phyloP scores from a whole-genome alignment of 1,284 basidiomycete genomes.

The Pseudozyma flocculosa region DNA sequence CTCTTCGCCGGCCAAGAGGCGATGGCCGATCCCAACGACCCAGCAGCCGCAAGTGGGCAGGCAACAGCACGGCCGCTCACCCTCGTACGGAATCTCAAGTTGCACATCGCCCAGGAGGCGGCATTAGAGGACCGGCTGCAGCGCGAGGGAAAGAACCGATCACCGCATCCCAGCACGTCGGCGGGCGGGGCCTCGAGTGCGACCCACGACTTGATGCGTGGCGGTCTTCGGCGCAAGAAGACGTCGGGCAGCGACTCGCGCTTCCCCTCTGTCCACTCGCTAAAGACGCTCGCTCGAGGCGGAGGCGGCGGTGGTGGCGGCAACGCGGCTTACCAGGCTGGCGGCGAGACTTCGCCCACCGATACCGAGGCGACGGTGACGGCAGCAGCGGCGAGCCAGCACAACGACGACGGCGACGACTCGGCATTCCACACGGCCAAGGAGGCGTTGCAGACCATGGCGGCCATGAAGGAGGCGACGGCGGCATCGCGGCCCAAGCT shows the following conservation, averaged over 20 bases:
- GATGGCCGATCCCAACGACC: too few relatives aligned
- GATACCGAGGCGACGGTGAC: background rate
- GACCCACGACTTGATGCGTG: too few relatives aligned
- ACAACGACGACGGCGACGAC: background rate
- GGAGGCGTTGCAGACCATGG: background rate
- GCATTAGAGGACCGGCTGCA: background rate
- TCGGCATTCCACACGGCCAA: background rate
- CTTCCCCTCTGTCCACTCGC: background rate
- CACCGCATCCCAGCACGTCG: background rate
- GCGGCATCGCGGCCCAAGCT: background rate
- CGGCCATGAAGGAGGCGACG: background rate
- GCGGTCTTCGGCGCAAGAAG: background rate
- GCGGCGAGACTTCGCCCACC: background rate
- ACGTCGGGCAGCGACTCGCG: background rate
- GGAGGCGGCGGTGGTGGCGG: too few relatives aligned
- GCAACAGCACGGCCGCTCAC: background rate
- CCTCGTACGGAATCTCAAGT: background rate
- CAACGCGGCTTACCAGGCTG: too few relatives aligned
- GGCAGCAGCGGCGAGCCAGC: background rate
- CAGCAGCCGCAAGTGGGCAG: too few relatives aligned
- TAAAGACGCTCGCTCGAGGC: background rate
- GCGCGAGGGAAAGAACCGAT: background rate
- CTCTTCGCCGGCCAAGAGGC: background rate
- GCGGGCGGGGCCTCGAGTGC: too few relatives aligned
- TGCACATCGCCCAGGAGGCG: background rate